Evolutionary conservation across 768 basidiomycete genomes (phyloP).

Genomic region (Suillus sp.): DNA sequence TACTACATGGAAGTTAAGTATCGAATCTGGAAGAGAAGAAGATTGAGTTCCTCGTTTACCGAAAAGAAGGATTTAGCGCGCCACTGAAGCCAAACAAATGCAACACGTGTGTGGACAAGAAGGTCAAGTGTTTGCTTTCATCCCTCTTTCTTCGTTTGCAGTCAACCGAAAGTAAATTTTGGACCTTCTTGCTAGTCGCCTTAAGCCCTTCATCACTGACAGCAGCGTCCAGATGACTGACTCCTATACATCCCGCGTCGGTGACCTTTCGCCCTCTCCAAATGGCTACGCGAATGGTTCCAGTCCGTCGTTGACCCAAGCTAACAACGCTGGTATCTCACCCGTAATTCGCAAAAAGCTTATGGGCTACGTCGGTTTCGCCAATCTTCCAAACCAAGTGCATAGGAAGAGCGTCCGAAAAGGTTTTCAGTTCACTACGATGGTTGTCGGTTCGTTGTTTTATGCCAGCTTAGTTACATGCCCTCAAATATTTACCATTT

Average conservation of each 20-base stretch:
- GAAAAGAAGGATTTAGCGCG: constrained; percentile 15
- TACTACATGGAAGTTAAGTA: neutral
- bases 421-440: constrained; percentile 97
- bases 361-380: constrained; percentile 94
- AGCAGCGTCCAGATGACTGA: constrained; percentile 62
- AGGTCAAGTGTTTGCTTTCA: constrained; percentile 29
- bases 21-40: constrained; percentile 7
- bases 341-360: constrained; percentile 82
- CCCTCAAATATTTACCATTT: constrained; percentile 22
- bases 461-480: constrained; percentile 18
- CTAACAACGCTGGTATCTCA: constrained; percentile 33
- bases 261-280: constrained; percentile 53
- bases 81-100: constrained; percentile 39
- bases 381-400: constrained; percentile 98
- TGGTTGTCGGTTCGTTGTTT: constrained; percentile 91
- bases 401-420: constrained; percentile 98
- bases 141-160: constrained; percentile 51
- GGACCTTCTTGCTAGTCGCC: constrained; percentile 24
- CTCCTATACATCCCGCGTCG: constrained; percentile 72
- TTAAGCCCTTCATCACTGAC: constrained; percentile 25
- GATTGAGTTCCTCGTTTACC: constrained; percentile 2
- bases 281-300: constrained; percentile 67
- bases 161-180: constrained; percentile 55
- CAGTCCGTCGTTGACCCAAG: constrained; percentile 56
- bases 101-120: constrained; percentile 28